Conservation (phyloP, 2,329 filamentous ascomycete genomes). For the Colletotrichum sublineola region DNA sequence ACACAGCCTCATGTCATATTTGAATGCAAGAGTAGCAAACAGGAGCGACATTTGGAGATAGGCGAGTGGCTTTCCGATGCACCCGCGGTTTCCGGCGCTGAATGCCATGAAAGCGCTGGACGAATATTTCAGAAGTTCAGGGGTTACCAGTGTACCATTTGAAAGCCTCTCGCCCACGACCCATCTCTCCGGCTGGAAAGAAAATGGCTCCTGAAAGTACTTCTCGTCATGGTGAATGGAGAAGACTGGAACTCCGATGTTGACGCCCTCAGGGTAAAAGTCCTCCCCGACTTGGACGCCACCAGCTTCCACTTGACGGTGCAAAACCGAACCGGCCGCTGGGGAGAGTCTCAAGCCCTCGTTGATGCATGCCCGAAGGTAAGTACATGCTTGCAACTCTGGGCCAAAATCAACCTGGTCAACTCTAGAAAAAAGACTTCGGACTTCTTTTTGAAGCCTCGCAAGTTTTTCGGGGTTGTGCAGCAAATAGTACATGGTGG, state of each 20-base stretch:
- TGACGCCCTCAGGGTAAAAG: slow-evolving; percentile 14
- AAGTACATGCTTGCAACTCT: slow-evolving; percentile 21
- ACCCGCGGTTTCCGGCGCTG: slow-evolving; percentile 27
- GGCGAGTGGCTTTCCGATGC: slow-evolving; percentile 25
- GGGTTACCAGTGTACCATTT: slow-evolving; percentile 14
- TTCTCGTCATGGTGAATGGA: slow-evolving; percentile 24
- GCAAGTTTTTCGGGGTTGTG: slow-evolving; percentile 23
- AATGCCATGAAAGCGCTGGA: slow-evolving; percentile 27
- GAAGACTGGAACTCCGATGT: slow-evolving; percentile 31
- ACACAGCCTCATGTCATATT: slow-evolving; percentile 28
- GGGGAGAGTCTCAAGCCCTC: slow-evolving; percentile 24
- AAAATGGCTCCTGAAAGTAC: slow-evolving; percentile 21
- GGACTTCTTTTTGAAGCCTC: slow-evolving; percentile 4
- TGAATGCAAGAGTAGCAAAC: slow-evolving; percentile 16
- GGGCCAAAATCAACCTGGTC: slow-evolving; percentile 20
- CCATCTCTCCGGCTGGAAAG: slow-evolving; percentile 27
- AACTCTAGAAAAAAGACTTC: neutral
- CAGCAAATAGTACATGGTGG: slow-evolving; percentile 25
- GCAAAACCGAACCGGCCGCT: slow-evolving; percentile 16
- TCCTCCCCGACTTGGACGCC: slow-evolving; percentile 5
- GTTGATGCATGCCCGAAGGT: slow-evolving; percentile 28
- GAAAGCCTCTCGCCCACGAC: slow-evolving; percentile 19
- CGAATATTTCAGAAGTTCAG: slow-evolving; percentile 11
- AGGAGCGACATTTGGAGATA: slow-evolving; percentile 27
- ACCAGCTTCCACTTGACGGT: slow-evolving; percentile 14